Percentiles rank a stretch among this genome's conserved stretches.
These are phyloP conservation scores for Colletotrichum kahawae DNA, from an alignment of 2,329 filamentous ascomycete genomes.

Conservation along the genomic window DNA sequence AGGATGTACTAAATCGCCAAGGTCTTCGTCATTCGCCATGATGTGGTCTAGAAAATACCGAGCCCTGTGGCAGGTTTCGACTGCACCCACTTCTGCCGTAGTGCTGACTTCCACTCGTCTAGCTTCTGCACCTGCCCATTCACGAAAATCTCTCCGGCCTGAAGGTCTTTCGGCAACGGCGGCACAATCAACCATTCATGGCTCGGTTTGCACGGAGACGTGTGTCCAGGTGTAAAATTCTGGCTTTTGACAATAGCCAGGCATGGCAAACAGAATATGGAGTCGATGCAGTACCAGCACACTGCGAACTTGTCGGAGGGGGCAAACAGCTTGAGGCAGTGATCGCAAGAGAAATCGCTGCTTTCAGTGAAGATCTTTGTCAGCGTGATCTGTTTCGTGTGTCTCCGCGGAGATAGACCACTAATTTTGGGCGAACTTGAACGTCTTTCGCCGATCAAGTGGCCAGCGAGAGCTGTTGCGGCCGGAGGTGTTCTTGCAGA, in stretches of 20 bases:
- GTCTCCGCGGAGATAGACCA: conserved; percentile 13
- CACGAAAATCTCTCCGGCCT: conserved; percentile 43
- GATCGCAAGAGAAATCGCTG: conserved; percentile 31
- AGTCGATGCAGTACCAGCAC: conserved; percentile 44
- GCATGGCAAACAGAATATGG: conserved; percentile 39
- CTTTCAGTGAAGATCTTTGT: conserved; percentile 24
- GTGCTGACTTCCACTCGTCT: conserved; percentile 38
- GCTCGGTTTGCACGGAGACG: conserved; percentile 30
- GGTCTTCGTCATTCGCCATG: background rate
- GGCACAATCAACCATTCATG: conserved; percentile 45
- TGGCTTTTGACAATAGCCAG: conserved; percentile 30
- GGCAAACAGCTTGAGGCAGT: conserved; percentile 40
- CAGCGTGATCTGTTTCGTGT: conserved; percentile 24
- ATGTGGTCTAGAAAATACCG: background rate
- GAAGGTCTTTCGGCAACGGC: conserved; percentile 36
- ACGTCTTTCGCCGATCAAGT: conserved; percentile 23
- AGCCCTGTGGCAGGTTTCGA: background rate
- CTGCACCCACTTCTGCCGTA: conserved; percentile 30
- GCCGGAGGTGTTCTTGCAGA: conserved; percentile 39
- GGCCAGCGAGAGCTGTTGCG: conserved; percentile 33
- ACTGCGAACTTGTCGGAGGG: conserved; percentile 36
- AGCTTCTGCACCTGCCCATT: conserved; percentile 36
- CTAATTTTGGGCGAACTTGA: conserved; percentile 15
- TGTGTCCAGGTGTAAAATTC: conserved; percentile 30
- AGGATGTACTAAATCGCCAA: background rate